These are phyloP conservation scores for Corymbia maculata DNA, from an alignment of 345 rosid species.

Conservation along the genomic window DNA sequence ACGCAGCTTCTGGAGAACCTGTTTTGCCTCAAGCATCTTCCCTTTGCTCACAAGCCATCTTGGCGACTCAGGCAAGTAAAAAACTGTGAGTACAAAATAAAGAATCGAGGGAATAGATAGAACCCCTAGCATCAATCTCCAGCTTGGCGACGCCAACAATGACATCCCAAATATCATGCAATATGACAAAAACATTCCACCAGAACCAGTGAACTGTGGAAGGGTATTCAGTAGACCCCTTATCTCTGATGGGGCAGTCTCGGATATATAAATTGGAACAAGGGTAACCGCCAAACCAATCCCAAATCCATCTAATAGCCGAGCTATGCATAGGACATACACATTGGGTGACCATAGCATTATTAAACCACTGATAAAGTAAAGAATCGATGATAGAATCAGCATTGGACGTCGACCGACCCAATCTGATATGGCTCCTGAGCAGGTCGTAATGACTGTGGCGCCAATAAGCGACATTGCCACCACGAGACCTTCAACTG, in stretches of 20 bases:
- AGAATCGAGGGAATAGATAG: slow-evolving; percentile 76
- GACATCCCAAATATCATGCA: slow-evolving; percentile 94
- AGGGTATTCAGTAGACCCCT: slow-evolving; percentile 88
- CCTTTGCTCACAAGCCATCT: slow-evolving; percentile 99
- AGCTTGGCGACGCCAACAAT: slow-evolving; percentile 54
- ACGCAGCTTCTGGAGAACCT: slow-evolving; percentile 76
- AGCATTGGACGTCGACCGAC: slow-evolving; percentile 97
- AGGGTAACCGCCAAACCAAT: slow-evolving; percentile 91
- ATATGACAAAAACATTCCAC: slow-evolving; percentile 88
- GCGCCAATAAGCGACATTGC: slow-evolving; percentile 97
- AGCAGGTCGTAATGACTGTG: slow-evolving; percentile 81
- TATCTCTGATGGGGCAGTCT: slow-evolving; percentile 93
- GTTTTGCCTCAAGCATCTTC: slow-evolving; percentile 75
- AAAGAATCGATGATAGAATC: slow-evolving; percentile 60
- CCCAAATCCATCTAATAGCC: slow-evolving; percentile 88
- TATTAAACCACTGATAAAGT: slow-evolving; percentile 74
- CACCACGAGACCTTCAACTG: slow-evolving; percentile 86
- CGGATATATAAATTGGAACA: slow-evolving; percentile 84
- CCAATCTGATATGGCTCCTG: slow-evolving; percentile 91
- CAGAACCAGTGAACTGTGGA: slow-evolving; percentile 92
- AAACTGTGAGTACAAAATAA: slow-evolving; percentile 53
- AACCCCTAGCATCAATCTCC: slow-evolving; percentile 95
- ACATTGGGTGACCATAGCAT: slow-evolving; percentile 97
- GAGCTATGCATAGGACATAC: slow-evolving; percentile 67
- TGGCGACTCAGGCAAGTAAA: slow-evolving; percentile 97